phyloP scores from a whole-genome alignment of 2,329 filamentous ascomycete species.

The Phialemonium atrogriseum region DNA sequence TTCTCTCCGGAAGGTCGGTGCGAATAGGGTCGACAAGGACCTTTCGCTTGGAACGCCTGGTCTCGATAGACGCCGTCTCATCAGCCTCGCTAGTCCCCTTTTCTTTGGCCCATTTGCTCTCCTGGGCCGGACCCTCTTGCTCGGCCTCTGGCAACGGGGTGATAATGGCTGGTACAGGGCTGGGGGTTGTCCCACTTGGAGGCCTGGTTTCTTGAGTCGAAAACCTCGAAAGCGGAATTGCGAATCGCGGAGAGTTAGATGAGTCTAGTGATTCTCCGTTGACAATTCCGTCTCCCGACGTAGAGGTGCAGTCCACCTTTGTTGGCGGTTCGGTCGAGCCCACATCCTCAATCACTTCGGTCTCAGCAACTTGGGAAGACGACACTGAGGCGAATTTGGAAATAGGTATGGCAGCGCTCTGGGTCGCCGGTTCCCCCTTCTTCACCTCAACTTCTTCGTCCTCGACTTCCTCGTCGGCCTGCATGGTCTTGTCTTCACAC shows the following conservation, averaged over 20 bases:
- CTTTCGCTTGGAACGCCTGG: slow-evolving; percentile 25
- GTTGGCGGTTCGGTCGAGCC: neutral
- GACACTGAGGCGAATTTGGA: slow-evolving; percentile 16
- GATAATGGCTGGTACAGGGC: slow-evolving; percentile 7
- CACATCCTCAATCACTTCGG: neutral
- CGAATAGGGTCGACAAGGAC: slow-evolving; percentile 44
- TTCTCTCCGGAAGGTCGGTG: slow-evolving; percentile 33
- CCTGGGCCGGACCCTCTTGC: slow-evolving; percentile 6
- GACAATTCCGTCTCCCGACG: slow-evolving; percentile 7
- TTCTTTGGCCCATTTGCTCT: slow-evolving; percentile 10
- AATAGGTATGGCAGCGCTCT: slow-evolving; percentile 10
- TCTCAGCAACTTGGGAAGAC: too few relatives aligned
- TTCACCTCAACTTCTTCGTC: slow-evolving; percentile 2
- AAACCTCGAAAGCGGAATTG: slow-evolving; percentile 33
- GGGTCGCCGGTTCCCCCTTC: slow-evolving; percentile 4
- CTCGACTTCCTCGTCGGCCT: slow-evolving; percentile 2
- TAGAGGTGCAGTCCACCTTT: too few relatives aligned
- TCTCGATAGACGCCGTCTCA: slow-evolving; percentile 18
- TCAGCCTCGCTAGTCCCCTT: slow-evolving; percentile 14
- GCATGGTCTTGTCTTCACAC: too few relatives aligned
- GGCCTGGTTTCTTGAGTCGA: slow-evolving; percentile 28
- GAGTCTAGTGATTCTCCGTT: too few relatives aligned
- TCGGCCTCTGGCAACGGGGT: slow-evolving; percentile 11
- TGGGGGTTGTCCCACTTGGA: slow-evolving; percentile 7
- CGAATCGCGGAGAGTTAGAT: slow-evolving; percentile 15